Evolutionary conservation across 2,329 filamentous ascomycete species (phyloP).

Genomic region (Cytospora piceae): DNA sequence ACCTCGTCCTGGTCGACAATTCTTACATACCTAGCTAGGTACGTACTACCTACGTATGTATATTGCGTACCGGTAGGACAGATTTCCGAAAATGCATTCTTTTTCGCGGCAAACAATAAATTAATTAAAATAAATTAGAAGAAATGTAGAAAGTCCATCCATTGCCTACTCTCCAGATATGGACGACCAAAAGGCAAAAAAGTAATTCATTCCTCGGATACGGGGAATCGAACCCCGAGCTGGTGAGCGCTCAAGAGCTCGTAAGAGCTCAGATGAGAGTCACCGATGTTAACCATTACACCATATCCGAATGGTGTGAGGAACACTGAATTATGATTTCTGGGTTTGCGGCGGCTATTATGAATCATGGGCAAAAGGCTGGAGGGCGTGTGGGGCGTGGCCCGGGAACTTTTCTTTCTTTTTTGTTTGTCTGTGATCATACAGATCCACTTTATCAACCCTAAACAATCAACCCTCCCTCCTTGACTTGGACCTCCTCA

Average conservation of each 20-base stretch:
- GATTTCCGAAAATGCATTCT: background rate
- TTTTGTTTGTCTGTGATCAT: background rate
- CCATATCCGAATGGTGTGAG: constrained; percentile 27
- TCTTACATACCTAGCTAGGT: no score
- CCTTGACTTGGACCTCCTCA: constrained; percentile 14
- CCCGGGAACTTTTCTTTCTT: background rate
- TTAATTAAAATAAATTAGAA: background rate
- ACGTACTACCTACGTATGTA: no score
- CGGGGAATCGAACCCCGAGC: constrained; percentile 31
- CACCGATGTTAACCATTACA: constrained; percentile 30
- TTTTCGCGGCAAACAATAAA: background rate
- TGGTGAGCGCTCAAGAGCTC: constrained; percentile 21
- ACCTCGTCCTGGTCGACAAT: no score
- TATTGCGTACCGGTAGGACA: no score
- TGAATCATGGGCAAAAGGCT: constrained; percentile 7
- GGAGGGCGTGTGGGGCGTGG: background rate
- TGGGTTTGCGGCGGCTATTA: background rate
- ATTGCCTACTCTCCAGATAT: background rate
- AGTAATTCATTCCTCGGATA: constrained; percentile 24
- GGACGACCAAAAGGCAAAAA: background rate
- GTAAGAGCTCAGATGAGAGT: constrained; percentile 26
- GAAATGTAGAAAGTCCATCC: background rate
- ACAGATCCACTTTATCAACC: constrained; percentile 1
- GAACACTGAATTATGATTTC: constrained; percentile 6
- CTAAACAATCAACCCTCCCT: constrained; percentile 4